phyloP scores from a whole-genome alignment of 306 rosid genomes.

The cucumber (Cucumis sativus) region DNA sequence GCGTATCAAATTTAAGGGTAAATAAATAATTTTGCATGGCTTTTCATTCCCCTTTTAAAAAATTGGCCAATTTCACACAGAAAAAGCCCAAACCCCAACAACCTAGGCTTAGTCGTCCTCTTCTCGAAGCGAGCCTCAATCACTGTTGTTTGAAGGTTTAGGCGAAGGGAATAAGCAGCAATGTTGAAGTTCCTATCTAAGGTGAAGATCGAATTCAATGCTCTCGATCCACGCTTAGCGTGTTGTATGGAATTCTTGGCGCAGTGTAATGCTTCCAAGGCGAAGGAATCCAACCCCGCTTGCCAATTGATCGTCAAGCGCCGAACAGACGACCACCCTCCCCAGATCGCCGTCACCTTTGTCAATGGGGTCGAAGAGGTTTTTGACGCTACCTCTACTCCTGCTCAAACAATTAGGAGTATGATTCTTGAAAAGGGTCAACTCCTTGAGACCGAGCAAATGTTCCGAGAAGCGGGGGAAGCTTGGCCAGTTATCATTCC shows the following conservation, averaged over 20 bases:
- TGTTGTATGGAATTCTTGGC: slow-evolving; percentile 92
- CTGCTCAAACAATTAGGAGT: slow-evolving; percentile 57
- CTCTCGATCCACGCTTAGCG: slow-evolving; percentile 77
- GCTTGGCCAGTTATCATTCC: slow-evolving; percentile 76
- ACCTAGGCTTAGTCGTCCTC: neutral
- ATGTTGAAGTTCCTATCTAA: slow-evolving; percentile 78
- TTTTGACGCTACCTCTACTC: slow-evolving; percentile 65
- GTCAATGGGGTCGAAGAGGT: slow-evolving; percentile 67
- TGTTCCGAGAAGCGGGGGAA: slow-evolving; percentile 81
- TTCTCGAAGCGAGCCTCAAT: neutral
- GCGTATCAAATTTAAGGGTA: no score
- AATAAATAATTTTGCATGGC: no score
- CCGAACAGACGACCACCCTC: slow-evolving; percentile 56
- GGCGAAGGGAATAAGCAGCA: neutral
- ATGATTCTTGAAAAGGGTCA: slow-evolving; percentile 80
- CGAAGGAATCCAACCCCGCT: slow-evolving; percentile 76
- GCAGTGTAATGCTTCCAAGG: slow-evolving; percentile 83
- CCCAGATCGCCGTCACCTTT: slow-evolving; percentile 79
- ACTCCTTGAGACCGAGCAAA: slow-evolving; percentile 59
- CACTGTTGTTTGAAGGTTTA: neutral
- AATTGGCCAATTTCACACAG: no score
- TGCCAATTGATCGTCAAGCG: slow-evolving; percentile 80
- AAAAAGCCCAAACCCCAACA: no score
- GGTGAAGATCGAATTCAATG: slow-evolving; percentile 80
- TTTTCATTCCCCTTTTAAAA: no score